Percentiles rank a stretch among this genome's conserved stretches.
These are phyloP conservation scores for Trichosporon coremiiforme DNA, from an alignment of 1,284 basidiomycete species.

Conservation along the genomic window DNA sequence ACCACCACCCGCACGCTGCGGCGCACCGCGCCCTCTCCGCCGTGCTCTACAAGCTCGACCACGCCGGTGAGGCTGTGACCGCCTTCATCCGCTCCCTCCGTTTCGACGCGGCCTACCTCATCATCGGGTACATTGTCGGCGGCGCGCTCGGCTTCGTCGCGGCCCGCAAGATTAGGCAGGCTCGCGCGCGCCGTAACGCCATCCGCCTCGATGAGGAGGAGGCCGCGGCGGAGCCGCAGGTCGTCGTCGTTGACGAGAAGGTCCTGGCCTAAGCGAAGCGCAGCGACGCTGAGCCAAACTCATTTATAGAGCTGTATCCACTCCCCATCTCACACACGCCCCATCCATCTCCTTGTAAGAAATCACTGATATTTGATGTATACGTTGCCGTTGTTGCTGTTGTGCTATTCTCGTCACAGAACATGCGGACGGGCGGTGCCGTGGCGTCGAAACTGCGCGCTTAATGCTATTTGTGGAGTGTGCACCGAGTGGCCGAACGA, in stretches of 20 bases:
- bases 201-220: slow-evolving; percentile 5
- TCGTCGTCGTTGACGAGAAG: background rate
- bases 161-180: slow-evolving; percentile 6
- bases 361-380: background rate
- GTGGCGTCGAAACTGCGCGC: no score
- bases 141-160: slow-evolving; percentile 9
- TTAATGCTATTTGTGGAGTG: no score
- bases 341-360: background rate
- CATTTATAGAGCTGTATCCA: background rate
- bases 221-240: background rate
- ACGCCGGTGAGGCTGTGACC: background rate
- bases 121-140: slow-evolving; percentile 15
- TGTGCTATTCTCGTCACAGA: background rate
- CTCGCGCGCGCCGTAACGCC: background rate
- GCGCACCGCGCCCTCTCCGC: background rate
- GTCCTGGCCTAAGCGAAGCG: background rate
- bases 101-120: slow-evolving; percentile 7
- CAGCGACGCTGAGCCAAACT: no score
- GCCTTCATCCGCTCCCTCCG: background rate
- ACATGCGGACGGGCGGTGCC: no score
- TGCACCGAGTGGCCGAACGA: no score
- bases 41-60: background rate
- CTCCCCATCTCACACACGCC: no score
- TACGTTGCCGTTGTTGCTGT: background rate
- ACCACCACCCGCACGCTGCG: background rate